Percentiles rank a stretch among this genome's conserved stretches.
phyloP scores from a whole-genome alignment of 768 basidiomycete genomes.

The Artomyces pyxidatus region DNA sequence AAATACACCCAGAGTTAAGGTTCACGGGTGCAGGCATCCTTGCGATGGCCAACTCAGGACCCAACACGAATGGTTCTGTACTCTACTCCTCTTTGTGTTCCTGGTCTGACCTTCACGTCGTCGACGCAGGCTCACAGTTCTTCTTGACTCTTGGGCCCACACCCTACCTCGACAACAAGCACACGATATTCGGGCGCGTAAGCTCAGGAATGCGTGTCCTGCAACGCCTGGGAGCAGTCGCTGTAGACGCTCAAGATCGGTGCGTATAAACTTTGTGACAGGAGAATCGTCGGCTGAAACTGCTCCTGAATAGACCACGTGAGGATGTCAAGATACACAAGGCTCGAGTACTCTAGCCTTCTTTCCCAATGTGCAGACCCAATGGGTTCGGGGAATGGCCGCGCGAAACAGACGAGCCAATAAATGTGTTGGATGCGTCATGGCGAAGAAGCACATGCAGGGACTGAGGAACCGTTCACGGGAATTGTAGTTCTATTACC shows the following conservation, averaged over 20 bases:
- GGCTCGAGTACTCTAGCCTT: conserved; percentile 29
- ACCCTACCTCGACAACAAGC: conserved; percentile 77
- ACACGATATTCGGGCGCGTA: conserved; percentile 89
- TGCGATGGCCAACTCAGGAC: conserved; percentile 95
- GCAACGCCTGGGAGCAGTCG: conserved; percentile 85
- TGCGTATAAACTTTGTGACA: conserved; percentile 27
- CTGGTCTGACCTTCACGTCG: conserved; percentile 22
- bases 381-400: no score
- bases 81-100: not conserved
- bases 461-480: no score
- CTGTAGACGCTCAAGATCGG: conserved; percentile 84
- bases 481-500: no score
- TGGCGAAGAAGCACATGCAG: no score
- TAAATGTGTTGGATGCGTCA: no score
- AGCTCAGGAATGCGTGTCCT: conserved; percentile 87
- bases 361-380: not conserved
- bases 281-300: not conserved
- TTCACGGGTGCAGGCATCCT: conserved; percentile 96
- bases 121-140: conserved; percentile 78
- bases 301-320: conserved; percentile 31
- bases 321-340: conserved; percentile 92
- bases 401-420: no score
- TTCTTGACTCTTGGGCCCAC: conserved; percentile 83
- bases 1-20: conserved; percentile 81
- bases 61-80: conserved; percentile 67